phyloP scores from a whole-genome alignment of 257 asterid genomes.

The Galeopsis tetrahit region DNA sequence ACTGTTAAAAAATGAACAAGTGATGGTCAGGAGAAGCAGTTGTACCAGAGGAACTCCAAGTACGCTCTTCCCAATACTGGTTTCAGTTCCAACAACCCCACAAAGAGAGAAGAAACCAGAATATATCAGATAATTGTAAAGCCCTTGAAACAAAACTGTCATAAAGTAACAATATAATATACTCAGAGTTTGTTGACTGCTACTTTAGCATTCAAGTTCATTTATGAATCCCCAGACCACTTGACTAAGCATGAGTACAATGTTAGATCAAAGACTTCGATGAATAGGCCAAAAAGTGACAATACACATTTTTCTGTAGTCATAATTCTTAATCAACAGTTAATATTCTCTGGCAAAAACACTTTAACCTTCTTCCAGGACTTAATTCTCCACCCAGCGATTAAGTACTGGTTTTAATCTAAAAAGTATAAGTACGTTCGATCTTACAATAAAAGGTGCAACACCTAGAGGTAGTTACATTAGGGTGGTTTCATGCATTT shows the following conservation, averaged over 20 bases:
- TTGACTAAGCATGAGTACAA: constrained; percentile 22
- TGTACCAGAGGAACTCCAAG: constrained; percentile 49
- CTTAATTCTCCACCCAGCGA: not conserved
- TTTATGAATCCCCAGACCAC: not conserved
- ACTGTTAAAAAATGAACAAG: constrained; percentile 9
- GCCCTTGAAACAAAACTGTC: constrained; percentile 18
- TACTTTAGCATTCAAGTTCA: constrained; percentile 2
- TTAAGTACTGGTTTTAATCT: not conserved
- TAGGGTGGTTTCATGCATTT: not conserved
- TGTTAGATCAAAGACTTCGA: constrained; percentile 1
- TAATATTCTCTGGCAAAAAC: constrained; percentile 15
- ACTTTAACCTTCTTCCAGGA: constrained; percentile 19
- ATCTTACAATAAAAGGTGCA: constrained; percentile 22
- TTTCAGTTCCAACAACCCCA: constrained; percentile 40
- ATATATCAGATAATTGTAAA: constrained; percentile 31
- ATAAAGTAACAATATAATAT: constrained; percentile 7
- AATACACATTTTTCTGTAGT: not conserved
- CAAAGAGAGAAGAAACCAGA: constrained; percentile 32
- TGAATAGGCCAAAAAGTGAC: constrained; percentile 9
- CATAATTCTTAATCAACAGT: not conserved
- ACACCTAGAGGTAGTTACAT: constrained; percentile 12
- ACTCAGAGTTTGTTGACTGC: constrained; percentile 18
- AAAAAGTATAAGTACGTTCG: not conserved
- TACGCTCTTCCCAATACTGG: constrained; percentile 50
- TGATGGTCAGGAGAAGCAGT: constrained; percentile 27